A percentile compares a stretch with the other conserved stretches of the same genome.
These are phyloP conservation scores for Clausena lansium DNA, from an alignment of 345 rosid species.

Conservation along the genomic window DNA sequence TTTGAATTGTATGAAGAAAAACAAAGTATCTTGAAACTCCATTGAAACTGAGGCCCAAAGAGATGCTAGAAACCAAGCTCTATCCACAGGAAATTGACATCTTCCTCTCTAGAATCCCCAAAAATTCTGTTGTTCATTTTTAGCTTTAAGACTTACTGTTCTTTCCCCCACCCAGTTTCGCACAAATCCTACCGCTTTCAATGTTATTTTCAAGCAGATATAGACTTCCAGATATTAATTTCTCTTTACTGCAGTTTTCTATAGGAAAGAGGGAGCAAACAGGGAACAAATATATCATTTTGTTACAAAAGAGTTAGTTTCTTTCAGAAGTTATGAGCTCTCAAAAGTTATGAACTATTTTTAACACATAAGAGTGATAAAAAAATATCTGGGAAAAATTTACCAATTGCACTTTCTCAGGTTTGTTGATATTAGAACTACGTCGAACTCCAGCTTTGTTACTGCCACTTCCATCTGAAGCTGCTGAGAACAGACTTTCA, in stretches of 20 bases:
- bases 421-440: conserved; percentile 76
- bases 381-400: conserved; percentile 12
- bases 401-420: conserved; percentile 94
- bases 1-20: too few species aligned
- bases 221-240: background rate
- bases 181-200: background rate
- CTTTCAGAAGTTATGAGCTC: background rate
- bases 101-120: too few species aligned
- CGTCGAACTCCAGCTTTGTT: conserved; percentile 77
- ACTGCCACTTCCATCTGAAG: conserved; percentile 50
- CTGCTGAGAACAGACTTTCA: conserved; percentile 90
- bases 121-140: too few species aligned
- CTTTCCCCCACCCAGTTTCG: background rate
- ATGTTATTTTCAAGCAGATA: background rate
- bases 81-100: too few species aligned
- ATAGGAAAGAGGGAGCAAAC: background rate
- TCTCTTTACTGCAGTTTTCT: background rate
- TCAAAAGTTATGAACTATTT: background rate
- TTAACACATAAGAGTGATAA: background rate
- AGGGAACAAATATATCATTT: background rate
- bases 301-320: background rate
- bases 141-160: background rate
- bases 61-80: too few species aligned
- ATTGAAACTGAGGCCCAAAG: too few species aligned
- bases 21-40: too few species aligned